These are phyloP conservation scores for Pleurotus tuber-regium DNA, from an alignment of 768 basidiomycete species.

Conservation along the genomic window DNA sequence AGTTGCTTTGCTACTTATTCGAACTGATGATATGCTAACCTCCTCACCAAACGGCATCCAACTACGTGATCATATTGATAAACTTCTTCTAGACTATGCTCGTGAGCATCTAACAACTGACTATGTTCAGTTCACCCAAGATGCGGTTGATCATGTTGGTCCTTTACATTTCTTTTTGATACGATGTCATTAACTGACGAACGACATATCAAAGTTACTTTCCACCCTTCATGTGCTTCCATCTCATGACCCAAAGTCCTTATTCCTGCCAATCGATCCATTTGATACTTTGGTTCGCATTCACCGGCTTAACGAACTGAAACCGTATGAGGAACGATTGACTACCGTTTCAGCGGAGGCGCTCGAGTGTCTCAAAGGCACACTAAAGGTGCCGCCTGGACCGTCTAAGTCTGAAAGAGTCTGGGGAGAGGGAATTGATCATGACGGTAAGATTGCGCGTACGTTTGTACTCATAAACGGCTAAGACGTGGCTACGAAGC, in stretches of 20 bases:
- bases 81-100: constrained; percentile 53
- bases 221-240: constrained; percentile 43
- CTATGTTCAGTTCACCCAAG: constrained; percentile 52
- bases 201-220: constrained; percentile 30
- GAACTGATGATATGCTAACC: background rate
- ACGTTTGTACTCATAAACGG: background rate
- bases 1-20: background rate
- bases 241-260: constrained; percentile 46
- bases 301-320: constrained; percentile 29
- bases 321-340: constrained; percentile 46
- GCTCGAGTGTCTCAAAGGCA: constrained; percentile 30
- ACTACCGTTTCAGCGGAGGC: constrained; percentile 30
- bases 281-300: constrained; percentile 40
- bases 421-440: constrained; percentile 31
- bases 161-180: background rate
- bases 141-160: constrained; percentile 43
- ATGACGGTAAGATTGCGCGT: constrained; percentile 23
- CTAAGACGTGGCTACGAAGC: background rate
- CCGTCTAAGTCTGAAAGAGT: constrained; percentile 34
- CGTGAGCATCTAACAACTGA: constrained; percentile 51
- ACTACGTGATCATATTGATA: constrained; percentile 46
- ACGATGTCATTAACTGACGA: background rate
- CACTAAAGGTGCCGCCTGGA: constrained; percentile 20
- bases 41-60: background rate
- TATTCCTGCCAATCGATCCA: constrained; percentile 55